A percentile compares a stretch with the other conserved stretches of the same genome.
Evolutionary conservation across 2,329 filamentous ascomycete genomes (phyloP).

Genomic region (Cladorrhinum sp.): DNA sequence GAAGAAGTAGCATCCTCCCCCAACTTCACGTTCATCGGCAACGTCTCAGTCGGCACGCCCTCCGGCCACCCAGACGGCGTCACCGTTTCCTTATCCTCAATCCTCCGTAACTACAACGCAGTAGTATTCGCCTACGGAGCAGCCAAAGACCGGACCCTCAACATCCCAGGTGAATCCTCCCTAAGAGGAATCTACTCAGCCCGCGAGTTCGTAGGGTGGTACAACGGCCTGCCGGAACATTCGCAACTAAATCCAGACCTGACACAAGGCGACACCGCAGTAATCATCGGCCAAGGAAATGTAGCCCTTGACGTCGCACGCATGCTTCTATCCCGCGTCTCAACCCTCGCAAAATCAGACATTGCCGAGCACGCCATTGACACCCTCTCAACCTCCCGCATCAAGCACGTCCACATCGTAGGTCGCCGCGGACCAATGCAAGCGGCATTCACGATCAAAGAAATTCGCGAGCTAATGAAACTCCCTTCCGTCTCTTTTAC

Average conservation of each 20-base stretch:
- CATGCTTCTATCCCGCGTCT: slow-evolving; percentile 74
- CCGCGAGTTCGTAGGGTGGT: slow-evolving; percentile 94
- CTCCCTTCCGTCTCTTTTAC: slow-evolving; percentile 70
- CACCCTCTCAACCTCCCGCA: slow-evolving; percentile 65
- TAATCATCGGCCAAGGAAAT: slow-evolving; percentile 92
- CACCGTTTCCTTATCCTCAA: slow-evolving; percentile 60
- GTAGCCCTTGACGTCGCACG: slow-evolving; percentile 92
- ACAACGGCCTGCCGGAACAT: slow-evolving; percentile 89
- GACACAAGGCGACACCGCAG: slow-evolving; percentile 71
- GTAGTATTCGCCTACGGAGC: slow-evolving; percentile 93
- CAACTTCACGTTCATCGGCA: slow-evolving; percentile 87
- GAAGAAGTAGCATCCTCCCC: slow-evolving; percentile 79
- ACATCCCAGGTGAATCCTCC: slow-evolving; percentile 72
- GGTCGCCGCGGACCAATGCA: slow-evolving; percentile 87
- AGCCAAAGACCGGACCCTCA: slow-evolving; percentile 74
- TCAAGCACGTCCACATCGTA: slow-evolving; percentile 81
- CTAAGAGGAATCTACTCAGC: slow-evolving; percentile 80
- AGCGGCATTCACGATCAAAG: slow-evolving; percentile 94
- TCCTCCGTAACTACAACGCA: slow-evolving; percentile 85
- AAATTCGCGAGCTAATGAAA: slow-evolving; percentile 82
- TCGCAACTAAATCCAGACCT: slow-evolving; percentile 70
- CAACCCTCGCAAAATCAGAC: slow-evolving; percentile 75
- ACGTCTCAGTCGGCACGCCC: slow-evolving; percentile 70
- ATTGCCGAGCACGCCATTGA: slow-evolving; percentile 83
- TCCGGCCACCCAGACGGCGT: slow-evolving; percentile 40